These are phyloP conservation scores for Saccharomyces pastorianus DNA, from an alignment of 1,139 yeast genomes.

Conservation along the genomic window DNA sequence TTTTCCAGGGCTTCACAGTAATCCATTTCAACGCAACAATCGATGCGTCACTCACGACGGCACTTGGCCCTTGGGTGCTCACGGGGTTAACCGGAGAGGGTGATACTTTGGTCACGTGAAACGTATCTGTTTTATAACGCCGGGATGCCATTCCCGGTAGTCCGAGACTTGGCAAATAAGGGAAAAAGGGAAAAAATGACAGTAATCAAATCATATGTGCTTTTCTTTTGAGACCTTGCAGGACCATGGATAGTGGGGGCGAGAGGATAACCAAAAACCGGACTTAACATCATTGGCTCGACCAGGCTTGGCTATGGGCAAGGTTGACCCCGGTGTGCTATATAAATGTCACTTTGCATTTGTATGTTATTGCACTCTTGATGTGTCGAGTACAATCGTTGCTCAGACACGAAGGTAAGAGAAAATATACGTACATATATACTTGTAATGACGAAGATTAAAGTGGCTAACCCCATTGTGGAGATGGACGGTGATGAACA, in stretches of 20 bases:
- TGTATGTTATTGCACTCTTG: neutral
- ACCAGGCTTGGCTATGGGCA: neutral
- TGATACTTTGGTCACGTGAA: neutral
- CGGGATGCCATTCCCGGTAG: neutral
- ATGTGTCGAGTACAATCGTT: neutral
- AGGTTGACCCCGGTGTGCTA: neutral
- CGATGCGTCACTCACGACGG: neutral
- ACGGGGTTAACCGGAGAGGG: neutral
- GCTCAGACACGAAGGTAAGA: neutral
- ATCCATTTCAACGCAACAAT: constrained; percentile 22
- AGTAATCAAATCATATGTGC: neutral
- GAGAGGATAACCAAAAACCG: neutral
- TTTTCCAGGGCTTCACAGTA: constrained; percentile 29
- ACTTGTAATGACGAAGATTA: constrained; percentile 43
- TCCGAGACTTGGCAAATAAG: neutral
- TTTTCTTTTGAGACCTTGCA: neutral
- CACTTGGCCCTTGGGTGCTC: neutral
- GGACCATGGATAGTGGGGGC: neutral
- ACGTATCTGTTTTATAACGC: neutral
- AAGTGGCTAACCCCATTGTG: constrained; percentile 81
- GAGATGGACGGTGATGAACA: constrained; percentile 96
- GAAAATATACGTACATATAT: neutral
- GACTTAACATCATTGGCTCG: neutral
- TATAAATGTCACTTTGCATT: neutral
- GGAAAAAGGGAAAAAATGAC: neutral